Conservation (phyloP, 2,329 filamentous ascomycete species). For the Pseudogymnoascus sp. region DNA sequence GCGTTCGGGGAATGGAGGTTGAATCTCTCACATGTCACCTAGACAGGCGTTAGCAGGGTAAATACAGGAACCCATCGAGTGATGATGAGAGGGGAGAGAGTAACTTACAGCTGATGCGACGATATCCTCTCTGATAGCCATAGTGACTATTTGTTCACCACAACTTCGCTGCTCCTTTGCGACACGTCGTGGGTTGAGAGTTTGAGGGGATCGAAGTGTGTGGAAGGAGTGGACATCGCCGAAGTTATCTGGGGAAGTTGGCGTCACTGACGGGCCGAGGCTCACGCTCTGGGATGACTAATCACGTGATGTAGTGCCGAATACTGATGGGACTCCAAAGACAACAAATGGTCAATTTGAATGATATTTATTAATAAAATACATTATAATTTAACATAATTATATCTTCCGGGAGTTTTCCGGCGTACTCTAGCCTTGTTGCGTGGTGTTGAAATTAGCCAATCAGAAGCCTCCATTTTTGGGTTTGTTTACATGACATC, state of each 20-base stretch:
- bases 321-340: not conserved
- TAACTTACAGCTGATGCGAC: slow-evolving; percentile 66
- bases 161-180: not conserved
- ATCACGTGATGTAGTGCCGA: not conserved
- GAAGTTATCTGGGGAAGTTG: slow-evolving; percentile 9
- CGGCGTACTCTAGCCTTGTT: not conserved
- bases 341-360: not conserved
- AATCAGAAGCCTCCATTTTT: slow-evolving; percentile 17
- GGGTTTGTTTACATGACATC: slow-evolving; percentile 27
- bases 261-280: slow-evolving; percentile 8
- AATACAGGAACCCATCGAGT: slow-evolving; percentile 18
- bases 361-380: not conserved
- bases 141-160: slow-evolving; percentile 31
- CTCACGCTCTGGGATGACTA: not conserved
- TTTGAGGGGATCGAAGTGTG: not conserved
- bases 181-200: not conserved
- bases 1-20: slow-evolving; percentile 8
- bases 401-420: not conserved
- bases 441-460: slow-evolving; percentile 9
- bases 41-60: slow-evolving; percentile 12
- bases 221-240: slow-evolving; percentile 3
- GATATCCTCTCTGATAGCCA: slow-evolving; percentile 89
- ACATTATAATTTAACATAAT: not conserved
- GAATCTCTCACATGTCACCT: slow-evolving; percentile 28
- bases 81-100: not conserved